Evolutionary conservation across 106 monocot genomes (phyloP).

Genomic region (Cymbidium sinense): DNA sequence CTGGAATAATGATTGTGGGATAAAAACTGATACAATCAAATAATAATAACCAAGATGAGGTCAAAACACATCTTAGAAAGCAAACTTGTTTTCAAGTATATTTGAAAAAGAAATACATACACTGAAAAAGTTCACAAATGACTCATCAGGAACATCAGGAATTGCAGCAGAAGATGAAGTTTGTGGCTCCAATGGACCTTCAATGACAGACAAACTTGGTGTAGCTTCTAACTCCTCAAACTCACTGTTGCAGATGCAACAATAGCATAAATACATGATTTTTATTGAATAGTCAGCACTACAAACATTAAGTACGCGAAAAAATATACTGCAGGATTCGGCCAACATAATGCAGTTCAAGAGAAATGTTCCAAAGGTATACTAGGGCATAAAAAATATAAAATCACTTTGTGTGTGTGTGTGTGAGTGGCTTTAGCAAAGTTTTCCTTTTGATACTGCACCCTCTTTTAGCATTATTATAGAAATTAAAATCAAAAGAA

Average conservation of each 20-base stretch:
- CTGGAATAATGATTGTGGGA: too few species aligned
- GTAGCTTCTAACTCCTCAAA: slow-evolving; percentile 64
- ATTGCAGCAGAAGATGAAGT: slow-evolving; percentile 24
- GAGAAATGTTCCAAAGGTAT: neutral
- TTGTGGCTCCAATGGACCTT: slow-evolving; percentile 45
- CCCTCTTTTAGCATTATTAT: too few species aligned
- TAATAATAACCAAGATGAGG: too few species aligned
- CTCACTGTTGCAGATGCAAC: slow-evolving; percentile 30
- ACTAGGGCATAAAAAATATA: too few species aligned
- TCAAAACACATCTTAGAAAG: too few species aligned
- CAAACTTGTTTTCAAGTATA: too few species aligned
- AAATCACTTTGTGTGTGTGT: too few species aligned
- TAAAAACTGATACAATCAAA: too few species aligned
- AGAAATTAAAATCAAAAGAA: too few species aligned
- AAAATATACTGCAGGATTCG: neutral
- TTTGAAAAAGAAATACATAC: slow-evolving; percentile 22
- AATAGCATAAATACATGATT: neutral
- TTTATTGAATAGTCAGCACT: neutral
- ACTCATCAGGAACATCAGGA: slow-evolving; percentile 31
- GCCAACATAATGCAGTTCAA: neutral
- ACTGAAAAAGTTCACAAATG: slow-evolving; percentile 37
- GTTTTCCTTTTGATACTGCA: too few species aligned
- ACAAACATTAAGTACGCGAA: neutral
- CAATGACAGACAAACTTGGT: slow-evolving; percentile 35
- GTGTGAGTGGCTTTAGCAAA: too few species aligned